Evolutionary conservation across 192 early-diverging fungal genomes (phyloP), one percentile per base, ranked within the genome.

Genomic region (Coemansia sp.): DNA sequence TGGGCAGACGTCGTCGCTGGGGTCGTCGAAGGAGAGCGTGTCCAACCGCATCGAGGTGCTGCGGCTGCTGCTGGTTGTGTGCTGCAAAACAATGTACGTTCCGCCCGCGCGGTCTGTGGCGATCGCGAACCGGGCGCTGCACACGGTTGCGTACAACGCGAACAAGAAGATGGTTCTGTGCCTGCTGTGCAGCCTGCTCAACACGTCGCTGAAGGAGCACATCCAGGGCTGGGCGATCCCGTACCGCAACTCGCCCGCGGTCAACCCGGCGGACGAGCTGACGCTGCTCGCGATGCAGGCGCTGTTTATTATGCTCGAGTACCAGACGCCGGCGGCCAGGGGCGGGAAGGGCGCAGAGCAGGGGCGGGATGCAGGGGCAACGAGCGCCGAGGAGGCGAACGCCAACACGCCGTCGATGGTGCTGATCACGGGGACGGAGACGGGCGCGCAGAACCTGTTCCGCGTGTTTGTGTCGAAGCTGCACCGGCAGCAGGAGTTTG

Each of bases 221-320:
- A 88, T 90, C 6, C 80, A 88, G 11, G 92, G 93, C 24, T 95
- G 92, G 92, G 87, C 84, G 5, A 77, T 92, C 10, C 93, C 93
- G 32, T 97, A 95, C 71, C 92, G 93, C 60, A 91, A 93, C 67
- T 77, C 92, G 5, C 48, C 93, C 32, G 84, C 89, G 43, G 79
- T 82, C 9, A 88, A 94, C 60, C 79, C 87, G 0, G 67, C 82
- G 12, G 93, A 97, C 55, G 78, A 85, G 21, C 78, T 93, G 4
- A 88, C 91, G 10, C 75, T 86, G n/a, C 52, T 89, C 19, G 86
- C 85, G 40, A 60, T 92, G 30, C 92, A 92, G 44, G 56, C 60
- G 28, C 56, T 77, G 45, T 77, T 77, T 60, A 52, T 70, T 24
- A 60, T 95, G 14, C 69, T 93, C 19, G 92, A 95, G 62, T 89